Conservation (phyloP, 2,329 filamentous ascomycete species). For the Mariannaea elegans region DNA sequence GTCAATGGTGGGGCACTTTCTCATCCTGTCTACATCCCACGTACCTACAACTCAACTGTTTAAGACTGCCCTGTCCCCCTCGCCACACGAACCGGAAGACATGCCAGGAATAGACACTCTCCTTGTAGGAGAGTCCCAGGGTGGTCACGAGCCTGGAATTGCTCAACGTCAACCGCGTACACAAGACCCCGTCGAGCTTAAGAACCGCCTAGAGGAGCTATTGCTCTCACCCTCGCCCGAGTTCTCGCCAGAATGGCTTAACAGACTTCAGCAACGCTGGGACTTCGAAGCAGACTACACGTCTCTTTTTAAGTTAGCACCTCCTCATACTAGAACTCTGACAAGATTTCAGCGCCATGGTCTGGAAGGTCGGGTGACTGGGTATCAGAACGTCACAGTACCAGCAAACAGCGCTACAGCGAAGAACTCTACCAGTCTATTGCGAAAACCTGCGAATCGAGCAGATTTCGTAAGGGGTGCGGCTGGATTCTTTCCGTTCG, state of each 20-base stretch:
- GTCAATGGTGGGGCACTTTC: constrained; percentile 38
- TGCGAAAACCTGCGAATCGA: constrained; percentile 84
- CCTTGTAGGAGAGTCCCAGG: constrained; percentile 35
- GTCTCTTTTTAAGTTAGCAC: constrained; percentile 86
- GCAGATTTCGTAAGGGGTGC: constrained; percentile 93
- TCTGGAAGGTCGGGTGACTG: constrained; percentile 89
- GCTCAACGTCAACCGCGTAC: constrained; percentile 28
- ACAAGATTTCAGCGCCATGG: constrained; percentile 92
- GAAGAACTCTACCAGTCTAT: constrained; percentile 92
- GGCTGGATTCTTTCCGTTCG: constrained; percentile 93
- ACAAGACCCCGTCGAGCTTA: constrained; percentile 68
- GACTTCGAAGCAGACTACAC: constrained; percentile 81
- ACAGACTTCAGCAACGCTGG: constrained; percentile 89
- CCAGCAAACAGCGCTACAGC: constrained; percentile 89
- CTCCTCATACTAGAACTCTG: constrained; percentile 93
- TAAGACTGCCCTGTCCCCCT: constrained; percentile 4
- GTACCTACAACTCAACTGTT: constrained; percentile 26
- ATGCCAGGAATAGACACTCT: constrained; percentile 50
- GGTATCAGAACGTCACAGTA: constrained; percentile 93
- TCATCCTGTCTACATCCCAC: constrained; percentile 27
- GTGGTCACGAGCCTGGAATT: neutral
- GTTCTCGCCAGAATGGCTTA: constrained; percentile 88
- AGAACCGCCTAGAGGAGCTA: constrained; percentile 75
- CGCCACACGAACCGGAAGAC: constrained; percentile 10
- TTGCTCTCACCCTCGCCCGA: constrained; percentile 81